A percentile compares a stretch with the other conserved stretches of the same genome.
phyloP scores from a whole-genome alignment of 148 eudicot genomes.

The Amaranthus hypochondriacus region DNA sequence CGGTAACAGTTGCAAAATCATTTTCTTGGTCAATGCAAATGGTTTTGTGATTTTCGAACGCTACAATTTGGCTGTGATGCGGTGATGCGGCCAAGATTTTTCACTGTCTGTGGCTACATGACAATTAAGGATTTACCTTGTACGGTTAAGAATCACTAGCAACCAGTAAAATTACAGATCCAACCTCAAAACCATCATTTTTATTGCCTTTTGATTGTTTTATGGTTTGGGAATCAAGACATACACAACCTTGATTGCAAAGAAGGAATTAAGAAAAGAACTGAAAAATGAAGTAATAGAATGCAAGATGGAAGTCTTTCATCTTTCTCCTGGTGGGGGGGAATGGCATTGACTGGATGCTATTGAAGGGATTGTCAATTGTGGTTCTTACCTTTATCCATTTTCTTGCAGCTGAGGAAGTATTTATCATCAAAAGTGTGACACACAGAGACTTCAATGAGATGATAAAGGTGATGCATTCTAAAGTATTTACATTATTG shows the following conservation, averaged over 20 bases:
- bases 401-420: conserved; percentile 76
- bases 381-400: conserved; percentile 10
- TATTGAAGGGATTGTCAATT: background rate
- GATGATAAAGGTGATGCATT: conserved; percentile 78
- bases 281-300: background rate
- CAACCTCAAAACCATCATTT: background rate
- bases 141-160: no score
- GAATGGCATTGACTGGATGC: background rate
- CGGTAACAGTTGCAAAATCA: no score
- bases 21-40: no score
- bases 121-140: background rate
- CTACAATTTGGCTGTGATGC: no score
- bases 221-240: background rate
- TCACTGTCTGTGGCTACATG: background rate
- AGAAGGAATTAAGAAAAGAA: background rate
- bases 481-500: conserved; percentile 7
- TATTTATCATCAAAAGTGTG: conserved; percentile 89
- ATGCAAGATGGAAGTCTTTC: background rate
- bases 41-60: no score
- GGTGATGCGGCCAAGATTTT: no score
- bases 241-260: background rate
- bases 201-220: background rate
- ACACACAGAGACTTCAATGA: conserved; percentile 86
- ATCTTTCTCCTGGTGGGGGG: background rate
- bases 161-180: background rate